Evolutionary conservation across 768 basidiomycete species (phyloP).

Genomic region (Erythrobasidium yunnanense): DNA sequence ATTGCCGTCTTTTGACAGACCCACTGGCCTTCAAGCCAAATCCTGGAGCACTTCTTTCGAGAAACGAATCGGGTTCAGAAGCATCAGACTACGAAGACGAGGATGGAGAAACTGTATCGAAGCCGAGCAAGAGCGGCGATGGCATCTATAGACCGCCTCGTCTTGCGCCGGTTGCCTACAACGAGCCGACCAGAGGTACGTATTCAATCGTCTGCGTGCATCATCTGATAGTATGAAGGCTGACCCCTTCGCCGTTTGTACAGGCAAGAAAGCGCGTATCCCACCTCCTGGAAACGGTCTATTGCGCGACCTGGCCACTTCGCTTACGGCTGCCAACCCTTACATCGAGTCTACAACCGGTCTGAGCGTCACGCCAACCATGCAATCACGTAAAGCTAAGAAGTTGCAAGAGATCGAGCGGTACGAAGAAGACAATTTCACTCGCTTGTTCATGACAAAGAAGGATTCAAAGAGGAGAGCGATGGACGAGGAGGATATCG

Average conservation of each 20-base stretch:
- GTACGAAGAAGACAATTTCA: conserved; percentile 92
- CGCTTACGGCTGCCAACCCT: conserved; percentile 50
- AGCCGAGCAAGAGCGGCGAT: conserved; percentile 28
- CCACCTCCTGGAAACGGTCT: conserved; percentile 51
- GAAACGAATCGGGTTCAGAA: conserved; percentile 35
- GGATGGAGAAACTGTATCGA: not conserved
- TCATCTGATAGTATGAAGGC: no score
- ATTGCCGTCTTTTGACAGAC: conserved; percentile 47
- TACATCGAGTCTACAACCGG: conserved; percentile 48
- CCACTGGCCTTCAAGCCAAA: conserved; percentile 87
- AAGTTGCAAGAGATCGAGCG: conserved; percentile 69
- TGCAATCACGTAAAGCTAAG: conserved; percentile 46
- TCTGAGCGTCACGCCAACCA: conserved; percentile 36
- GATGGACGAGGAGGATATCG: conserved; percentile 76
- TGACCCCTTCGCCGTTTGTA: no score
- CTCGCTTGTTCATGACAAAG: conserved; percentile 79
- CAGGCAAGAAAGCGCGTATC: conserved; percentile 47
- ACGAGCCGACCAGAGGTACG: conserved; percentile 48
- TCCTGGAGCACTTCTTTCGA: conserved; percentile 55
- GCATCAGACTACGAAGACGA: conserved; percentile 38
- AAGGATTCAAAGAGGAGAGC: conserved; percentile 60
- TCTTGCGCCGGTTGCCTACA: conserved; percentile 79
- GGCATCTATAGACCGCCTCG: conserved; percentile 57
- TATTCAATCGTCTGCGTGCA: no score
- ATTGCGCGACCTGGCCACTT: conserved; percentile 48